Percentiles rank a stretch among this genome's conserved stretches.
Evolutionary conservation across 169 alveolate species (phyloP).

Genomic region (Fabrea salina): DNA sequence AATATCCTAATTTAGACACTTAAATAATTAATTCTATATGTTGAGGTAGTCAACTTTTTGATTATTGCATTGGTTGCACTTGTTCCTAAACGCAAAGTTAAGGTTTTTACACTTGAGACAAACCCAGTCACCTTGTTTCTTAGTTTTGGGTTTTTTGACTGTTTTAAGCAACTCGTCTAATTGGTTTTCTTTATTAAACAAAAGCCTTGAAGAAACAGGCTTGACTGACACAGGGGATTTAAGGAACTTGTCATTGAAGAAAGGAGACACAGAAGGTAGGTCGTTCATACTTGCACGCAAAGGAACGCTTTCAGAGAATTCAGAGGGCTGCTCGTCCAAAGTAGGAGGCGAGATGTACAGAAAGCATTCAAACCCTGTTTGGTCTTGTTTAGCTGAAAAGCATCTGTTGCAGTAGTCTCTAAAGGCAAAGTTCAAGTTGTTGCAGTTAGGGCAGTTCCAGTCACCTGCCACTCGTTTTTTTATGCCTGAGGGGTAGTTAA

Average conservation of each 20-base stretch:
- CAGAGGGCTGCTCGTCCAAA: neutral
- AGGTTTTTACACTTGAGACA: slow-evolving; percentile 44
- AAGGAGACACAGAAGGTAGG: slow-evolving; percentile 12
- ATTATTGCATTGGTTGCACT: slow-evolving; percentile 35
- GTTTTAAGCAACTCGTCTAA: neutral
- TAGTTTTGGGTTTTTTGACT: neutral
- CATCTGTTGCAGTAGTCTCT: slow-evolving; percentile 73
- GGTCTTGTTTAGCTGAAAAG: neutral
- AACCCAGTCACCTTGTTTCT: slow-evolving; percentile 50
- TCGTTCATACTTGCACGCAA: neutral
- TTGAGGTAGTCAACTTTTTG: neutral
- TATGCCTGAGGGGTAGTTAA: slow-evolving; percentile 23
- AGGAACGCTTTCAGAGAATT: neutral
- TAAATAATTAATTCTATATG: neutral
- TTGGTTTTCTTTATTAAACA: neutral
- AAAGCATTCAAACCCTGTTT: neutral
- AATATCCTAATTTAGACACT: neutral
- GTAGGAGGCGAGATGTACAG: no score
- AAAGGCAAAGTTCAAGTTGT: slow-evolving; percentile 72
- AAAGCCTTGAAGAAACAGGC: neutral
- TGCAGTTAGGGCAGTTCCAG: slow-evolving; percentile 74
- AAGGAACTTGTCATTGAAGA: neutral
- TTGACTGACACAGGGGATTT: neutral
- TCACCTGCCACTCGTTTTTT: slow-evolving; percentile 56
- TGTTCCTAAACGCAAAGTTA: slow-evolving; percentile 49